These are phyloP conservation scores for Escallonia herrerae DNA, from an alignment of 129 eudicot genomes.

Conservation along the genomic window DNA sequence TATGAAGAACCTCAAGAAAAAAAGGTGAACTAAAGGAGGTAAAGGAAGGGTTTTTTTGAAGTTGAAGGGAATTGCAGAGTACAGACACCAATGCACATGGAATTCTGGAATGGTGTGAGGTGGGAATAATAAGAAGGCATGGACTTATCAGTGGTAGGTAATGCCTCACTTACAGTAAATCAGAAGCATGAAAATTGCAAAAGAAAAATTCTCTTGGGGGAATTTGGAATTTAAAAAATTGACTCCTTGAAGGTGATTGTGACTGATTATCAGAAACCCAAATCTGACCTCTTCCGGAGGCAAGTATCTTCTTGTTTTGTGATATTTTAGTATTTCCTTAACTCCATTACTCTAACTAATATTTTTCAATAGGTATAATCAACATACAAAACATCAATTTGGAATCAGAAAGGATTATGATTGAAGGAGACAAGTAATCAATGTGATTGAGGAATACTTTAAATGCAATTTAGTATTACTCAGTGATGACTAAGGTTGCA, in stretches of 20 bases:
- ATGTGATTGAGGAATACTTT: conserved; percentile 1
- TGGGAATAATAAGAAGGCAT: conserved; percentile 49
- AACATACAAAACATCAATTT: not conserved
- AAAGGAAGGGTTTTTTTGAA: conserved; percentile 23
- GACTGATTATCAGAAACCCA: conserved; percentile 14
- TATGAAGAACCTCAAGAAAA: conserved; percentile 9
- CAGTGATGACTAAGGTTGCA: not conserved
- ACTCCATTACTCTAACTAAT: not conserved
- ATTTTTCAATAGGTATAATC: not conserved
- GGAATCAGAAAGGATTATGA: conserved; percentile 3
- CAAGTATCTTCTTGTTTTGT: not conserved
- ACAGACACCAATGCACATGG: conserved; percentile 22
- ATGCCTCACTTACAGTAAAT: conserved; percentile 24
- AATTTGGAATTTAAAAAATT: conserved; percentile 11
- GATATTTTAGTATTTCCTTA: not conserved
- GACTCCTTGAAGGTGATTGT: conserved; percentile 16
- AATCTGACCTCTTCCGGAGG: not conserved
- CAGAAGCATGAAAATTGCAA: conserved; percentile 16
- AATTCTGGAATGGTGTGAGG: conserved; percentile 27
- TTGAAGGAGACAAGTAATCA: conserved; percentile 4
- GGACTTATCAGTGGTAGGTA: conserved; percentile 65
- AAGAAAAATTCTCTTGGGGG: not conserved
- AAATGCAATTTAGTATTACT: not conserved
- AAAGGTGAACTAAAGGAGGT: conserved; percentile 2
- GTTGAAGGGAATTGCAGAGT: conserved; percentile 44